Evolutionary conservation across 805 yeast genomes (phyloP).

Genomic region (Wickerhamiella occidentalis): DNA sequence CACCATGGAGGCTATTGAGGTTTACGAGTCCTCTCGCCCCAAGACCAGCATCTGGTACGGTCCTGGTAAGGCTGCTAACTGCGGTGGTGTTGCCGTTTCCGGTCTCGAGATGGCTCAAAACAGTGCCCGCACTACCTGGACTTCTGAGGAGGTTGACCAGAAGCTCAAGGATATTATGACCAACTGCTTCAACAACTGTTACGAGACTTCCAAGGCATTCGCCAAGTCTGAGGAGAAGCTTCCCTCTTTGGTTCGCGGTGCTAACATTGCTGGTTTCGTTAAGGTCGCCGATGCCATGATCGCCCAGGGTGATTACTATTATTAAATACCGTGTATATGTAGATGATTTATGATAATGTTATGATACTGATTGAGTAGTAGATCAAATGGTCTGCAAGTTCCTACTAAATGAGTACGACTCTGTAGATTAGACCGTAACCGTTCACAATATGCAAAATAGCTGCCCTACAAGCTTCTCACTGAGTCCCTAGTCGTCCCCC

Average conservation of each 20-base stretch:
- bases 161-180: conserved; percentile 89
- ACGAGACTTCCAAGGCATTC: conserved; percentile 73
- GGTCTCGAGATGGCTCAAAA: conserved; percentile 99
- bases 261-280: conserved; percentile 97
- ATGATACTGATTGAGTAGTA: background rate
- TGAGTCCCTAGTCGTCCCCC: no score
- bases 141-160: conserved; percentile 80
- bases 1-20: conserved; percentile 91
- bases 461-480: no score
- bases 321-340: conserved; percentile 6
- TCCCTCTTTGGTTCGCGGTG: conserved; percentile 97
- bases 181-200: conserved; percentile 84
- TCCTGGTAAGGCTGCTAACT: conserved; percentile 98
- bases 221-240: conserved; percentile 57
- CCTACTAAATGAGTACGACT: no score
- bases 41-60: conserved; percentile 78
- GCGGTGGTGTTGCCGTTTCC: conserved; percentile 99
- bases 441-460: no score
- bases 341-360: background rate
- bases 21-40: conserved; percentile 54
- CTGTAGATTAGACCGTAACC: no score
- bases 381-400: no score
- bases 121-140: conserved; percentile 88
- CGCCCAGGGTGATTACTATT: conserved; percentile 70
- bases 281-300: conserved; percentile 98